Evolutionary conservation across 495 filamentous ascomycete species (phyloP), one percentile per base, ranked within the genome.

Genomic region (Astrocystis sublimbata): DNA sequence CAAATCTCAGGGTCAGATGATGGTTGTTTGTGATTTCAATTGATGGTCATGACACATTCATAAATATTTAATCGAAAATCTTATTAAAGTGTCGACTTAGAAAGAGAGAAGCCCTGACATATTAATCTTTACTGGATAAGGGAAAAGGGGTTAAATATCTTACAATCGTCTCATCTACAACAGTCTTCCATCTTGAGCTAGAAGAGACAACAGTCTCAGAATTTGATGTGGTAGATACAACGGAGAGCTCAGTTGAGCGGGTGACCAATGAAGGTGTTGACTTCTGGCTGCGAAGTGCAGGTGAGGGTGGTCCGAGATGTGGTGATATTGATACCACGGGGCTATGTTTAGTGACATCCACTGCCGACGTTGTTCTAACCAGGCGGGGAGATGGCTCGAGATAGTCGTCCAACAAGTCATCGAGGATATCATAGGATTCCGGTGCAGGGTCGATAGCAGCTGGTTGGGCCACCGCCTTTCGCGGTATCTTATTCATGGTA

Each of bases 131-230:
- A n/a, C 24, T n/a, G 4, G 10, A 30, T 17, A 30, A 13, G 30
- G 13, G 13, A 19, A 23, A 26, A 2, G 12, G 9, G 17, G 9
- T 15, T 8, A 30, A 35, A n/a, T 21, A 19, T 33, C 49, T 33
- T 35, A 52, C 49, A 10, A 81, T 78, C 0, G 85, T 81, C 64
- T 88, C 84, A 10, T 78, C 76, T 15, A 85, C 74, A 61, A 81
- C 83, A 8, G 68, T 65, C 52, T 79, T 75, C 77, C 78, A 76
- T 65, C 73, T 63, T 13, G 70, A 68, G 36, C 53, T 57, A 15
- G 35, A 58, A 21, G 63, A 49, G 53, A 15, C 12, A 15, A 41
- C 4, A 41, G 51, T 10, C 1, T 17, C 23, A 3, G 58, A 38
- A 10, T 41, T 49, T n/a, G 58, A 23, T 21, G 51, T 15, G 17